Base-by-base conservation (phyloP, 768 basidiomycete genomes). In the Mycena capillaripes region DNA sequence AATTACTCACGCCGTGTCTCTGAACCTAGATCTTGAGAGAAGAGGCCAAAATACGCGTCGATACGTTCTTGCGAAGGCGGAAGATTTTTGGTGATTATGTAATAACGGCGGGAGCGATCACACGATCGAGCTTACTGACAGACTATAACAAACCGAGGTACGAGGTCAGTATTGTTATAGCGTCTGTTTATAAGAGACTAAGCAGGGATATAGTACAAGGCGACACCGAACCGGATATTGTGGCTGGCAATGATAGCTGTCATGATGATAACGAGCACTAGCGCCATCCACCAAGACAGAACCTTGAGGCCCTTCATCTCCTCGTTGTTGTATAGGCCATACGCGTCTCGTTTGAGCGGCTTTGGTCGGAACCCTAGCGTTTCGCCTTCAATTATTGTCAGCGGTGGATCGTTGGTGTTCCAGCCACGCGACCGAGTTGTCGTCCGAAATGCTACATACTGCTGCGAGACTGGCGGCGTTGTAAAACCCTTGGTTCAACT, bases 401-500 rank as follows among this genome's bases (percentile, higher is more conserved):
- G 48, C 11, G 48, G 36, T 16, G 66, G 58, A 21, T 52, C 30
- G 8, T 21, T n/a, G n/a, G 11, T 23, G 23, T 1, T 76, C 78
- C 12, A 78, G 66, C 78, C 78, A 79, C 2, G 65, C 44, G 23
- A 74, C 74, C 1, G 69, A 30, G 8, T 48, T 16, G 30, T 55
- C 50, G 17, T 69, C 60, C 12, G 58, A 44, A 17, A 68, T 59
- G 21, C 34, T 52, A 34, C 66, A 68, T 0, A 68, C 58, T 25
- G 66, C 78, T 23, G 78, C 78, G 7, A 79, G 77, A 57, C 72
- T 66, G 5, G 76, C 77, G 10, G 77, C 71, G 60, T 79, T 79
- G 53, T 79, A 79, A 36, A 76, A 79, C 2, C 75, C 78, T 34
- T 79, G 78, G 62, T 79, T 79, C 17, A 79, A 61, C 65, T 79